A percentile compares a stretch with the other conserved stretches of the same genome.
phyloP scores from a whole-genome alignment of 2,329 filamentous ascomycete species.

The Claviceps paspali region DNA sequence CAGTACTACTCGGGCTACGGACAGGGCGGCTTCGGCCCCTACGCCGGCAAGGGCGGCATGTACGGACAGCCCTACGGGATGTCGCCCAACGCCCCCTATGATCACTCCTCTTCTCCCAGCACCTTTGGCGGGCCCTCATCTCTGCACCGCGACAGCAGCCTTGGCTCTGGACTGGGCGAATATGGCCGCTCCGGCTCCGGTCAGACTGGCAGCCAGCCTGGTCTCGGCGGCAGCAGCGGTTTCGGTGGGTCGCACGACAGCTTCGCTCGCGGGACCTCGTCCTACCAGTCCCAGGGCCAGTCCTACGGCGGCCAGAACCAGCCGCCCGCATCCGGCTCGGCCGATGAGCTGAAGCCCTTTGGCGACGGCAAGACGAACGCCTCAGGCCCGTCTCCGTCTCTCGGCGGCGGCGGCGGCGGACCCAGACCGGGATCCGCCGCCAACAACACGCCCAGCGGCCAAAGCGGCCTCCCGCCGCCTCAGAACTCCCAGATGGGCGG shows the following conservation, averaged over 20 bases:
- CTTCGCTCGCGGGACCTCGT: conserved; percentile 36
- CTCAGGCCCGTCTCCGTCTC: conserved; percentile 40
- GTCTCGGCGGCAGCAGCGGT: conserved; percentile 28
- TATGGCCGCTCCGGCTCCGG: conserved; percentile 36
- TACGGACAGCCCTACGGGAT: conserved; percentile 44
- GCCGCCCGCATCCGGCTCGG: conserved; percentile 24
- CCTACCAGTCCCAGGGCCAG: conserved; percentile 41
- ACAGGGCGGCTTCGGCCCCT: conserved; percentile 37
- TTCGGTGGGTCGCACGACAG: conserved; percentile 40
- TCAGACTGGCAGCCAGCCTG: conserved; percentile 34
- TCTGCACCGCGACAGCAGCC: conserved; percentile 34
- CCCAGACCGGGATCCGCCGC: conserved; percentile 43
- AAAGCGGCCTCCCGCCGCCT: conserved; percentile 40
- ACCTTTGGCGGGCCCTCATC: conserved; percentile 36
- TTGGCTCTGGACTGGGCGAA: conserved; percentile 36
- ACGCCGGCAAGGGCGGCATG: conserved; percentile 36
- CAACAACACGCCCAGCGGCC: conserved; percentile 33
- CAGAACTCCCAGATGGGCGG: conserved; percentile 39
- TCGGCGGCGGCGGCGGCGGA: conserved; percentile 31
- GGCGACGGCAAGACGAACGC: conserved; percentile 35
- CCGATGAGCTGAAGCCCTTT: conserved; percentile 44
- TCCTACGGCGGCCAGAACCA: conserved; percentile 36
- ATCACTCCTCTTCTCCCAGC: conserved; percentile 38
- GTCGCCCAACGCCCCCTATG: conserved; percentile 40
- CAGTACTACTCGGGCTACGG: conserved; percentile 42